These are phyloP conservation scores for Ganoderma boninense DNA, from an alignment of 1,284 basidiomycete species.

Conservation along the genomic window DNA sequence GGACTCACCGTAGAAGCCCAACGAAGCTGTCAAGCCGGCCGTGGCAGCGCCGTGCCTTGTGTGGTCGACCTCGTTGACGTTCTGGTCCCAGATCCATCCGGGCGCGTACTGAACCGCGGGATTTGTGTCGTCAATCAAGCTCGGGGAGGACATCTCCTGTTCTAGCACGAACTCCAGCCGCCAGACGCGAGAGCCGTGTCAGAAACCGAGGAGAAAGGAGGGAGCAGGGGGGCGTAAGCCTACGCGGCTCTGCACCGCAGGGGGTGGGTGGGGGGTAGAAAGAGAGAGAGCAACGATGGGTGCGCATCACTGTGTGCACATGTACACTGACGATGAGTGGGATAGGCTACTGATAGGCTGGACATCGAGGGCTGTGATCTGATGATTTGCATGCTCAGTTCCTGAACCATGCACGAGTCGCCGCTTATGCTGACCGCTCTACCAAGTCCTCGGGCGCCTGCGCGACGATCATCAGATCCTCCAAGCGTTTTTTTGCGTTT, in stretches of 20 bases:
- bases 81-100: constrained; percentile 17
- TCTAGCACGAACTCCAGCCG: not conserved
- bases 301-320: not conserved
- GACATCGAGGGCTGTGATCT: not conserved
- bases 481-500: too few relatives aligned
- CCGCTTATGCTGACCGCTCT: too few relatives aligned
- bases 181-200: not conserved
- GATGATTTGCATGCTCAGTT: not conserved
- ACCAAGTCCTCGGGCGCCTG: not conserved
- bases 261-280: not conserved
- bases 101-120: constrained; percentile 15
- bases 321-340: not conserved
- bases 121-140: constrained; percentile 20
- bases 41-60: constrained; percentile 12
- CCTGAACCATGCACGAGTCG: not conserved
- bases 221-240: not conserved
- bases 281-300: not conserved
- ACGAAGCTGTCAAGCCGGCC: constrained; percentile 5
- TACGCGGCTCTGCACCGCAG: not conserved
- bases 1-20: constrained; percentile 15
- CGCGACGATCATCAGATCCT: not conserved
- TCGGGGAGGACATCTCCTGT: constrained; percentile 13
- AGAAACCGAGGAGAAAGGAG: not conserved
- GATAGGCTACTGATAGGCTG: too few relatives aligned
- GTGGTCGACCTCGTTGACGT: constrained; percentile 13